These are phyloP conservation scores for Mycotypha africana DNA, from an alignment of 371 early-diverging fungal genomes.

Conservation along the genomic window DNA sequence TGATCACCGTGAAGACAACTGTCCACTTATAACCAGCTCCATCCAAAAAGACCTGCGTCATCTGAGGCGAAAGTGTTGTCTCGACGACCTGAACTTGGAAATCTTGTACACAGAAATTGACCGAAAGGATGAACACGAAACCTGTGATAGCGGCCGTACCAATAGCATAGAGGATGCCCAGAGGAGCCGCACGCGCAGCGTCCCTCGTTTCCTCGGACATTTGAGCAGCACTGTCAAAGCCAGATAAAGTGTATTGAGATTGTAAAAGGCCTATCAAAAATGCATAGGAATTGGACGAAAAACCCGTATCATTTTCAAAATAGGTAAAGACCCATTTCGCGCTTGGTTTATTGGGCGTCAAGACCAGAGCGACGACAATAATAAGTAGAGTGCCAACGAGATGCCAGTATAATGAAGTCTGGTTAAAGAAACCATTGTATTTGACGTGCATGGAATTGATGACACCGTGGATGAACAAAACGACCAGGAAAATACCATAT, in stretches of 20 bases:
- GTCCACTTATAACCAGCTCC: constrained; percentile 48
- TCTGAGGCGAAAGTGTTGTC: constrained; percentile 24
- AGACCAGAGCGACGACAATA: constrained; percentile 46
- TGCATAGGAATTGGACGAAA: constrained; percentile 23
- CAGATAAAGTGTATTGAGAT: constrained; percentile 49
- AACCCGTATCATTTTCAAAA: constrained; percentile 37
- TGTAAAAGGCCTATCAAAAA: constrained; percentile 37
- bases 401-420: constrained; percentile 53
- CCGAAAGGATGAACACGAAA: constrained; percentile 37
- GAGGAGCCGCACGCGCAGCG: constrained; percentile 54
- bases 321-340: constrained; percentile 37
- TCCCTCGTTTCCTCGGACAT: constrained; percentile 68
- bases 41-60: constrained; percentile 50
- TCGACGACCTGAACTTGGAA: constrained; percentile 38
- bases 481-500: constrained; percentile 35
- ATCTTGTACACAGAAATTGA: constrained; percentile 44
- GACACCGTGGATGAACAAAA: constrained; percentile 47
- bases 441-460: constrained; percentile 51
- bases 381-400: constrained; percentile 53
- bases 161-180: constrained; percentile 52
- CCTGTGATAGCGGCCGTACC: constrained; percentile 43
- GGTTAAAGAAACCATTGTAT: constrained; percentile 49
- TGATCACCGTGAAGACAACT: constrained; percentile 43
- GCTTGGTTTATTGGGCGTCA: constrained; percentile 39
- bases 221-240: constrained; percentile 69